Percentiles rank a stretch among this genome's conserved stretches.
Evolutionary conservation across 345 rosid species (phyloP).

Genomic region (Carallia pectinifolia): DNA sequence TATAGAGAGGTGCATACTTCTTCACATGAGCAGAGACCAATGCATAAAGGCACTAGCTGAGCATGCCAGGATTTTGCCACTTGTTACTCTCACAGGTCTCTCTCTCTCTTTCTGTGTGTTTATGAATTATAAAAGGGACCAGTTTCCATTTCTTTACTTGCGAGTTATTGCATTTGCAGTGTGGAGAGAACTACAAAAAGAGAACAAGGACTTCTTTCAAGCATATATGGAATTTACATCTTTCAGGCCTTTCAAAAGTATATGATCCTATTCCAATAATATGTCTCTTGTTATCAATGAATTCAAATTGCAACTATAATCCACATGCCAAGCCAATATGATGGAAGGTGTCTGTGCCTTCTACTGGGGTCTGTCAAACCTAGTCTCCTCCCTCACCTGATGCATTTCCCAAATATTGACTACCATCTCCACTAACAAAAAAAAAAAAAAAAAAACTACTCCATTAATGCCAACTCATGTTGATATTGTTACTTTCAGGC

Average conservation of each 20-base stretch:
- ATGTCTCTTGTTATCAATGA: no score
- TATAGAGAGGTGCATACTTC: constrained; percentile 78
- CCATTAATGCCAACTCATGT: background rate
- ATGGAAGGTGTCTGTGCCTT: no score
- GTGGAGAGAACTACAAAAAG: constrained; percentile 73
- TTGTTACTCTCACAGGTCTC: constrained; percentile 64
- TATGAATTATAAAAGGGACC: background rate
- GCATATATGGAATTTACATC: constrained; percentile 42
- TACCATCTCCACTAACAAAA: no score
- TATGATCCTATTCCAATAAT: constrained; percentile 18
- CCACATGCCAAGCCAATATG: no score
- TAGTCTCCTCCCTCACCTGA: no score
- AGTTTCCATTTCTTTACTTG: background rate
- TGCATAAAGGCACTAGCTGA: constrained; percentile 59
- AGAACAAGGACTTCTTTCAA: constrained; percentile 66
- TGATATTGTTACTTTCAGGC: constrained; percentile 22
- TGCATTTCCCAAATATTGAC: no score
- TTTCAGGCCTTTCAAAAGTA: constrained; percentile 41
- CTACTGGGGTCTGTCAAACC: no score
- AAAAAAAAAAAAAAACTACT: no score
- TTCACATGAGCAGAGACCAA: constrained; percentile 69
- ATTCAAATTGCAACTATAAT: no score
- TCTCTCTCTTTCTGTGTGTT: background rate
- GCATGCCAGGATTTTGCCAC: constrained; percentile 61
- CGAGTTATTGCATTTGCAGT: constrained; percentile 35